Base-by-base conservation (phyloP, 306 rosid species). In the Cyamopsis tetragonoloba region DNA sequence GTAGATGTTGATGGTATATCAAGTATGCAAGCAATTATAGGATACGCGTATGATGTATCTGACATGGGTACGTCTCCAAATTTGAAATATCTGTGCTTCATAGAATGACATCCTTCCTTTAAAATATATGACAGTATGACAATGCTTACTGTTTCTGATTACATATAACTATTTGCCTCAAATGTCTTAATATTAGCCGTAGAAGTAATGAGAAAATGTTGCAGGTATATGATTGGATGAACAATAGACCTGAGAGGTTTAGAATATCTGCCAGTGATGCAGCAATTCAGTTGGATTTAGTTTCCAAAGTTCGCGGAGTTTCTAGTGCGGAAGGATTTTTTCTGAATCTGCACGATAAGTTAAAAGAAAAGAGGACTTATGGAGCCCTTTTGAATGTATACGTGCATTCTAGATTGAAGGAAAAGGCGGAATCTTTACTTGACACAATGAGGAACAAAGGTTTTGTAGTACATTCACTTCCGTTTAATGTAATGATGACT, bases 401-500 rank as follows among this genome's bases (percentile, higher is more conserved):
- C 19, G 95, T 85, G 11, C 82, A 77, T 39, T 67, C 72, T 37
- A 80, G 62, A 76, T 61, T 54, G 76, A 87, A 77, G 76, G 91
- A 86, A 46, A 85, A 90, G 61, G 97, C 97, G 5, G 99, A 95
- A 76, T 67, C 87, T 58, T 66, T 95, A 68, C 83, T 95, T 9
- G 97, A 84, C 13, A 59, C 38, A 71, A 95, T 95, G 92, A 86
- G 90, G 81, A 74, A 49, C 54, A 95, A 85, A 81, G 87, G 83
- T 19, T 81, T 80, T 73, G 87, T 92, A 8, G 30, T 55, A 31
- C 87, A 88, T 42, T 19, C 96, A 0, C 96, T 95, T 51, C 88
- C 99, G 44, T 90, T 67, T 78, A 95, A 95, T 78, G 93, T 88
- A 62, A 95, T 95, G 97, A 95, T 95, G 99, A 95, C 96, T 71